Base-by-base conservation (phyloP, 768 basidiomycete genomes). In the Termitomyces sp. region DNA sequence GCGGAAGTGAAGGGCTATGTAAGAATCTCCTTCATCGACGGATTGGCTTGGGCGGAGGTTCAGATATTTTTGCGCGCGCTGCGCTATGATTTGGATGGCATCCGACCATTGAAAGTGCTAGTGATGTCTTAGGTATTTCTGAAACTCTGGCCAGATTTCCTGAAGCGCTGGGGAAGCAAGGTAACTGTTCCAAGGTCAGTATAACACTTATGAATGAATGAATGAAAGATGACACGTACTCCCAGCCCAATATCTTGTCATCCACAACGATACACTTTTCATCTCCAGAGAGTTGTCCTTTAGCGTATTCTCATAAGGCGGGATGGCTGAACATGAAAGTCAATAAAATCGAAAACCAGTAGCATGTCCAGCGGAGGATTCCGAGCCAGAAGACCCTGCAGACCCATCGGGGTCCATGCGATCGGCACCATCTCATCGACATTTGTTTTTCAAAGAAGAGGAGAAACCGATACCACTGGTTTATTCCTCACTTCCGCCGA, bases 401-500 rank as follows among this genome's bases (percentile, higher is more conserved):
- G 61, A 60, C 56, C 61, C 8, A 50, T 58, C 47, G 51, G 56
- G 13, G 44, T 61, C 59, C 54, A 64, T 57, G 54, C 54, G 48
- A 5, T 64, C 63, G 12, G 62, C 57, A 13, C 62, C 63, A 5
- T 50, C 63, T 7, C 64, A 66, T 55, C 56, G 63, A 40, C 58
- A 60, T 5, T 41, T 66, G 50, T 66, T 61, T 28, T 59, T 63
- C 50, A 63, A 63, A 47, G 57, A 63, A 13, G 58, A 64, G 40
- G 66, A 63, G 36, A 66, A 71, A 38, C 61, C 69, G 8, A 70
- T 72, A 51, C 82, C 81, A 13, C 72, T 85, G 28, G 77, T 84
- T 0, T 91, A 91, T 65, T 80, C 87, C 5, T 91, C 89, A 0
- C 78, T 91, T 44, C 23, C 23, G 1, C 23, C 23, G 23, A 23